These are phyloP conservation scores for Penicillium occitanis DNA, from an alignment of 2,329 filamentous ascomycete genomes.

Conservation along the genomic window DNA sequence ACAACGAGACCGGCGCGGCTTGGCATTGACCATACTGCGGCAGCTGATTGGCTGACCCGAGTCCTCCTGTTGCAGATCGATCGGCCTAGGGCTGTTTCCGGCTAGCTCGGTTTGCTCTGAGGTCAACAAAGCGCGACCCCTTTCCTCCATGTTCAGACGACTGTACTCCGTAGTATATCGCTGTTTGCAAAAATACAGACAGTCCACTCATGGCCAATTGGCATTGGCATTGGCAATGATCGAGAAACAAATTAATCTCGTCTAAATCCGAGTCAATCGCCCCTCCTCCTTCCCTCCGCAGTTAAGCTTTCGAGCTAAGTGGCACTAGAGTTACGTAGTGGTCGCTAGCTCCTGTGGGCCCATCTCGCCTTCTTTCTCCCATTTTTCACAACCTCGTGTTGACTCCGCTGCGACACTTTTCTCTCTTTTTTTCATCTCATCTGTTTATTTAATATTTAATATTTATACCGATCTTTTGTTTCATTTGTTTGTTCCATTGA, in stretches of 20 bases:
- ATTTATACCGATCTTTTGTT: not conserved
- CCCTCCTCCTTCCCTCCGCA: not conserved
- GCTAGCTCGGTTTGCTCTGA: not conserved
- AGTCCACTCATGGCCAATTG: not conserved
- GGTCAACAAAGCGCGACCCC: constrained; percentile 5
- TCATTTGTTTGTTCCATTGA: not conserved
- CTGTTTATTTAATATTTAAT: not conserved
- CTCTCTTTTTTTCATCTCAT: not conserved
- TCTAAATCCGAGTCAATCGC: not conserved
- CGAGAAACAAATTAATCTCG: not conserved
- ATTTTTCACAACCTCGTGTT: not conserved
- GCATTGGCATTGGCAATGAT: not conserved
- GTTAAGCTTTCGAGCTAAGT: constrained; percentile 1
- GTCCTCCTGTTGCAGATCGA: not conserved
- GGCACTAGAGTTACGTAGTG: constrained; percentile 1
- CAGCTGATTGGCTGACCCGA: not conserved
- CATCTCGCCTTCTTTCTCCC: constrained; percentile 10
- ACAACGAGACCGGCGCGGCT: not conserved
- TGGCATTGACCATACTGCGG: not conserved
- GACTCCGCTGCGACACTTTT: not conserved
- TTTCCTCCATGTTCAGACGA: not conserved
- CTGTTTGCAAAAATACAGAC: not conserved
- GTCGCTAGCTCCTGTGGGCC: not conserved
- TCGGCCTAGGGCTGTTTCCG: not conserved
- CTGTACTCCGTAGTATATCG: not conserved